These are phyloP conservation scores for Kwoniella europaea DNA, from an alignment of 768 basidiomycete species.

Conservation along the genomic window DNA sequence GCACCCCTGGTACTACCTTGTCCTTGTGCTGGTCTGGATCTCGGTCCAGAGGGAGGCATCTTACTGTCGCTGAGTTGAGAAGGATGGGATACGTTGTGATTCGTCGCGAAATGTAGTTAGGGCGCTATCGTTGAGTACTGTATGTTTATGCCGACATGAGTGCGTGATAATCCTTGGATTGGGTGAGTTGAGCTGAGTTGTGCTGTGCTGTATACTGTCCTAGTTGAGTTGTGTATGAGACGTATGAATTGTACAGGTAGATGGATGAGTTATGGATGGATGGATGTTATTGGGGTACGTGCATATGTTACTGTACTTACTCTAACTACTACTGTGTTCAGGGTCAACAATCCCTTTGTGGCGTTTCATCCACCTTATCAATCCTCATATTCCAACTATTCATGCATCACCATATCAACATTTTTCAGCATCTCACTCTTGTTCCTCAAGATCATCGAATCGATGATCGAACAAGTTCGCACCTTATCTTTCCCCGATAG, in stretches of 20 bases:
- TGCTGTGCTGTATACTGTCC: not conserved
- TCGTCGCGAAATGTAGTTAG: not conserved
- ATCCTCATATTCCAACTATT: not conserved
- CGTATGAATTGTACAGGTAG: not conserved
- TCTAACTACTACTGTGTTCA: not conserved
- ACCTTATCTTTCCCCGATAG: too few relatives aligned
- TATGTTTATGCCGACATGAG: not conserved
- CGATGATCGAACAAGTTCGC: not conserved
- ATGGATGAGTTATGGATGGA: not conserved
- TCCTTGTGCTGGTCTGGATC: slow-evolving; percentile 32
- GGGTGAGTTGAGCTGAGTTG: not conserved
- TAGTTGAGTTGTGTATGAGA: not conserved
- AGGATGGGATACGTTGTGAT: not conserved
- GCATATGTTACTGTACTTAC: not conserved
- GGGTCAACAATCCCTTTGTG: slow-evolving; percentile 10
- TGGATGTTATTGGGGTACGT: not conserved
- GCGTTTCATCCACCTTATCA: slow-evolving; percentile 10
- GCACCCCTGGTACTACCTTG: slow-evolving; percentile 7
- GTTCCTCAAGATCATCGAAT: not conserved
- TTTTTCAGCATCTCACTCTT: not conserved
- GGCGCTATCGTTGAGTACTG: not conserved
- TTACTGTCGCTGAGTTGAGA: not conserved
- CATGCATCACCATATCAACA: slow-evolving; percentile 5
- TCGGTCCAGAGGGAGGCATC: slow-evolving; percentile 48
- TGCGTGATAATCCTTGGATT: not conserved